Evolutionary conservation across 768 basidiomycete species (phyloP).

Genomic region (Pleurotus ostreatus): DNA sequence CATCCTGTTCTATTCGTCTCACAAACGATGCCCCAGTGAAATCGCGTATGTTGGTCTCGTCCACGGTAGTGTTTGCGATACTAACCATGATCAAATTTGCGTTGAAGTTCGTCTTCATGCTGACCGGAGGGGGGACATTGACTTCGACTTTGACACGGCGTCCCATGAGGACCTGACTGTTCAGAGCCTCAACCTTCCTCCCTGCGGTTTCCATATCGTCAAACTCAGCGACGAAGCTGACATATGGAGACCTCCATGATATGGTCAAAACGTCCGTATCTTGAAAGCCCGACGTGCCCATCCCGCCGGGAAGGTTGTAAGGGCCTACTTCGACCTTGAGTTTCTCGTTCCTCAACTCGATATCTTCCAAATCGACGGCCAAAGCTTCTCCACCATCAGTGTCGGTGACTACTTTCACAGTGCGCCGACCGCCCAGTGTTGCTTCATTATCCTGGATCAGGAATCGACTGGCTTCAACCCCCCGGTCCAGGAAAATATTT

Average conservation of each 20-base stretch:
- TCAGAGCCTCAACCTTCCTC: constrained; percentile 30
- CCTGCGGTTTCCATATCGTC: constrained; percentile 24
- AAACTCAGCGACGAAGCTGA: constrained; percentile 42
- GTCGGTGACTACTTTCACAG: constrained; percentile 41
- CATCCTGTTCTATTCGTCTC: constrained; percentile 17
- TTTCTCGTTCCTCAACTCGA: constrained; percentile 39
- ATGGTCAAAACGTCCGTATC: constrained; percentile 40
- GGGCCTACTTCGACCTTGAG: constrained; percentile 40
- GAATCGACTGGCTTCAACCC: constrained; percentile 29
- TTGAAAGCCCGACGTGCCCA: constrained; percentile 31
- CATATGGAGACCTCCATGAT: constrained; percentile 49
- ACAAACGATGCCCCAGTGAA: constrained; percentile 26
- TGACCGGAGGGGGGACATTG: constrained; percentile 34
- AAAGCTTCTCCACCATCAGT: constrained; percentile 36
- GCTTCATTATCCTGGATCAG: constrained; percentile 28
- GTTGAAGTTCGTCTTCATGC: constrained; percentile 18
- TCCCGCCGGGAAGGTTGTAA: constrained; percentile 34
- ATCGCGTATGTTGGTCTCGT: constrained; percentile 18
- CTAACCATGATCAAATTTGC: constrained; percentile 38
- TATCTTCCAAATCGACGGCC: constrained; percentile 40
- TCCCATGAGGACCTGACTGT: constrained; percentile 31
- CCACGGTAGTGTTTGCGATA: constrained; percentile 29
- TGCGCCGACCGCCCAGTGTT: constrained; percentile 18
- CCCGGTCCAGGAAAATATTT: constrained; percentile 39
- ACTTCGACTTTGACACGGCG: constrained; percentile 41